phyloP scores from a whole-genome alignment of 805 yeast genomes.

The Hemisphaericaspora nanyangensis region DNA sequence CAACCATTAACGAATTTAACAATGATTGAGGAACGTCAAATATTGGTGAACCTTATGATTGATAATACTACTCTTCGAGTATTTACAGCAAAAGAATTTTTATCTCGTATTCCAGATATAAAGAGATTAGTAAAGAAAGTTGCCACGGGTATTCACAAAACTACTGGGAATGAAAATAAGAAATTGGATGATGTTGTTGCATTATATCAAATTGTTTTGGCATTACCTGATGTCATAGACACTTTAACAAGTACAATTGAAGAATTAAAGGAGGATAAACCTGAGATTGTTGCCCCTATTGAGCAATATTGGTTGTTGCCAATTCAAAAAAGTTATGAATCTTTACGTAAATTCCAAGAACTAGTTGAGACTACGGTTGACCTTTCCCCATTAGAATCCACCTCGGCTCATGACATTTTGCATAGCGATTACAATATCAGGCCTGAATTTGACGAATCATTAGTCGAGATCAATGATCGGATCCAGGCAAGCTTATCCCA shows the following conservation, averaged over 20 bases:
- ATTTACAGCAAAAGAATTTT: conserved; percentile 59
- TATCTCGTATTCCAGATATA: conserved; percentile 78
- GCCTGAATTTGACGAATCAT: conserved; percentile 83
- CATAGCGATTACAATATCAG: conserved; percentile 77
- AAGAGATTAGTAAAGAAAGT: conserved; percentile 71
- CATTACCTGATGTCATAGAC: conserved; percentile 65
- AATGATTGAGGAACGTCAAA: conserved; percentile 65
- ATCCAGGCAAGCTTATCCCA: conserved; percentile 51
- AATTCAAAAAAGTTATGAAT: conserved; percentile 43
- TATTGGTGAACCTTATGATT: conserved; percentile 69
- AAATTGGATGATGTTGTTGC: conserved; percentile 86
- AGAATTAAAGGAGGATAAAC: conserved; percentile 4
- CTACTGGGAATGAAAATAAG: conserved; percentile 42
- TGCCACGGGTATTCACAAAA: conserved; percentile 24
- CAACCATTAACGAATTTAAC: conserved; percentile 77
- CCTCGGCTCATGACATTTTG: conserved; percentile 26
- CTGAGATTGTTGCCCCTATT: conserved; percentile 29
- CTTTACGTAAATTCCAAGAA: conserved; percentile 69
- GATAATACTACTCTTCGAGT: conserved; percentile 66
- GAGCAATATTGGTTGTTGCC: conserved; percentile 56
- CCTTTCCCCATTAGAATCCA: conserved; percentile 68
- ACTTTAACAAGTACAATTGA: conserved; percentile 39
- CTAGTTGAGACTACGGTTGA: conserved; percentile 92
- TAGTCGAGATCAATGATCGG: conserved; percentile 55
- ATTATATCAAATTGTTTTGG: conserved; percentile 72